phyloP scores from a whole-genome alignment of 257 asterid species.

The Jasminum sambac region DNA sequence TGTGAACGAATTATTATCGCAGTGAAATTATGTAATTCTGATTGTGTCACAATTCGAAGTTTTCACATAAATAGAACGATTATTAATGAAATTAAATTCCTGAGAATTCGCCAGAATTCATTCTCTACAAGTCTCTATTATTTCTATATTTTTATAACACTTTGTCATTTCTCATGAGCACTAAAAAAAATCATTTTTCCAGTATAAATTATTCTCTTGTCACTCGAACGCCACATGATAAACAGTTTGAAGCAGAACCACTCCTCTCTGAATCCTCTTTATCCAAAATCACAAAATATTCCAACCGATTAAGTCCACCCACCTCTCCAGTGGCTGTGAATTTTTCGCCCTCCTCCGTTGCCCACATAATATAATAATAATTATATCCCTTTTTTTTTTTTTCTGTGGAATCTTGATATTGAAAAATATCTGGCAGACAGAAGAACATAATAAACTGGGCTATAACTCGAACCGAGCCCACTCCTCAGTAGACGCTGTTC shows the following conservation, averaged over 20 bases:
- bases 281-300: conserved; percentile 40
- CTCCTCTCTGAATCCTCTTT: conserved; percentile 33
- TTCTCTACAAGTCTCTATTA: too few species aligned
- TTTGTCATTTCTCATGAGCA: too few species aligned
- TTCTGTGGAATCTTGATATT: not conserved
- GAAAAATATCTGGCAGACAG: not conserved
- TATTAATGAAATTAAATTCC: too few species aligned
- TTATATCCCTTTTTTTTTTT: not conserved
- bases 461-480: conserved; percentile 33
- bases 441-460: not conserved
- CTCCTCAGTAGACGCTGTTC: conserved; percentile 5
- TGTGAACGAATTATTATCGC: too few species aligned
- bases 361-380: conserved; percentile 30
- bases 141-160: too few species aligned
- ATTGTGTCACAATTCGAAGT: too few species aligned
- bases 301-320: conserved; percentile 37
- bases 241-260: conserved; percentile 52
- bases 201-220: too few species aligned
- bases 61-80: too few species aligned
- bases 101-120: too few species aligned
- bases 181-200: too few species aligned
- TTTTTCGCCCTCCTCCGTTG: conserved; percentile 29
- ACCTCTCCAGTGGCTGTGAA: conserved; percentile 60
- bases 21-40: too few species aligned
- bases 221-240: too few species aligned